Base-by-base conservation (phyloP, 305 asterid species). In the Rubia balearica region DNA sequence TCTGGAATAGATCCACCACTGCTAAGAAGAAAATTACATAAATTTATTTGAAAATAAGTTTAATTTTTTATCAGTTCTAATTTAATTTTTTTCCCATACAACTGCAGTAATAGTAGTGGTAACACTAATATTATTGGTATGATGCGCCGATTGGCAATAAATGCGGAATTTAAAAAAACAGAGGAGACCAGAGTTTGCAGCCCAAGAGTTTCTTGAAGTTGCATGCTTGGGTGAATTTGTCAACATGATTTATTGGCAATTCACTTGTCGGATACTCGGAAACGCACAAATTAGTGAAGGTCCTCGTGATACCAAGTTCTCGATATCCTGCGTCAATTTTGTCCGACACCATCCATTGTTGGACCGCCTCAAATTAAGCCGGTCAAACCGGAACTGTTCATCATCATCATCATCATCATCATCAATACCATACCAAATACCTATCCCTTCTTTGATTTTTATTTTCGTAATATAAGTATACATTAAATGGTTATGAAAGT, bases 261-360 rank as follows among this genome's bases (percentile, higher is more conserved):
- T 67, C 78, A 72, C 81, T 69, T 70, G 82, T n/a, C n/a, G n/a
- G n/a, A n/a, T n/a, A n/a, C n/a, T 77, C 63, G 57, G 45, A 51
- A 70, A n/a, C 30, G 74, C 51, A 42, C 69, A 70, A 40, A 62
- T 16, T 10, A 48, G 11, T 46, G 55, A 45, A 51, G 61, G 36
- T 69, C 74, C 75, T 62, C 74, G 76, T 73, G 72, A 68, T 53
- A 38, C 45, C 76, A 71, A 78, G 56, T 53, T 17, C 62, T 19
- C 62, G 62, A 51, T 51, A 21, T 1, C 59, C 45, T 65, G 61
- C 64, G 67, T 42, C 49, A 45, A 48, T 59, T 9, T 51, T 51
- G 68, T 33, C 66, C 64, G 62, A 57, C 67, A 51, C 17, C 45
- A 30, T 48, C 48, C 56, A 70, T 74, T n/a, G 73, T 48, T 65